A percentile compares a stretch with the other conserved stretches of the same genome.
These are phyloP conservation scores for Carex cristatella DNA, from an alignment of 176 grass and related monocot genomes.

Conservation along the genomic window DNA sequence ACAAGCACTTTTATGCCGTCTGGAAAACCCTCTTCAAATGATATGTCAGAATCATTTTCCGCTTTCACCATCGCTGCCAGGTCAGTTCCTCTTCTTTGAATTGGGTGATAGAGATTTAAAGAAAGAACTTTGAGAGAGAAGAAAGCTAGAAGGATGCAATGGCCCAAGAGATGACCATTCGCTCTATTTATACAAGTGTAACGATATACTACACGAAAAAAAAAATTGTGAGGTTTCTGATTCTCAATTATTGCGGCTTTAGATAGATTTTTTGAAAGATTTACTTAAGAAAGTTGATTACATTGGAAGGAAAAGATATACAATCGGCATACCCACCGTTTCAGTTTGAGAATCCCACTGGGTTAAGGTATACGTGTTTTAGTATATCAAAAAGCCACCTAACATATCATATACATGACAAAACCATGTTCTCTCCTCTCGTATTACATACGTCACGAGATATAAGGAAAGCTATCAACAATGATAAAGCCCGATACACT, in stretches of 20 bases:
- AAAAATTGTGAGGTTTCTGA: neutral
- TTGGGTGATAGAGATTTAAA: neutral
- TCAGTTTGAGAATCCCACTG: neutral
- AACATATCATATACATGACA: conserved; percentile 1
- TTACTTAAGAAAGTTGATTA: neutral
- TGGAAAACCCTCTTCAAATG: neutral
- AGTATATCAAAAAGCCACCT: neutral
- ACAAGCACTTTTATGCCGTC: conserved; percentile 60
- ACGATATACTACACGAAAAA: neutral
- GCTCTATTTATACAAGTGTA: neutral
- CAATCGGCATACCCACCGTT: neutral
- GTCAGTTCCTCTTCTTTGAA: neutral
- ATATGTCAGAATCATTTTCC: neutral
- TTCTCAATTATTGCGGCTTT: neutral
- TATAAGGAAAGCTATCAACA: neutral
- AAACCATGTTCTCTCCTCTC: neutral
- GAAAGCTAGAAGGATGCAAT: neutral
- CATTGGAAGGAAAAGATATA: neutral
- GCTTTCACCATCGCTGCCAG: neutral
- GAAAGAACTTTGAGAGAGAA: neutral
- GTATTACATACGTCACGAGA: neutral
- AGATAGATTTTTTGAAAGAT: neutral
- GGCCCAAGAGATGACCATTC: neutral
- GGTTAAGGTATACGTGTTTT: neutral
- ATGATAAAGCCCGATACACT: neutral